Evolutionary conservation across 176 grass and related monocot species (phyloP).

Genomic region (Paspalum notatum): DNA sequence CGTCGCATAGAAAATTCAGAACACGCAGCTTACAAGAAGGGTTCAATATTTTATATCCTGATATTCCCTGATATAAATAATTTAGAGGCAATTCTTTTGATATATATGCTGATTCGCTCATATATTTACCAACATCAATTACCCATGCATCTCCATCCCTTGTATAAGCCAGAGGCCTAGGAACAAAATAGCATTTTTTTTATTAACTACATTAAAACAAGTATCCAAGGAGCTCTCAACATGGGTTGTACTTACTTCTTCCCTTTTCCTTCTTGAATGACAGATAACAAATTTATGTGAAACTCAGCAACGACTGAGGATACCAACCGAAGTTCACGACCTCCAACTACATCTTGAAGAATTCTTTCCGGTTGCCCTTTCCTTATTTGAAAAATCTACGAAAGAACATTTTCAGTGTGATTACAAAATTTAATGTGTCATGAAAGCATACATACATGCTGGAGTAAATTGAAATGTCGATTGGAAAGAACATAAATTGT

Average conservation of each 20-base stretch:
- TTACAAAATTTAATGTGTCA: constrained; percentile 31
- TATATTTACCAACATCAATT: constrained; percentile 53
- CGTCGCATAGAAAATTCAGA: constrained; percentile 86
- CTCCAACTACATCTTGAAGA: constrained; percentile 76
- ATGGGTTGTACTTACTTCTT: constrained; percentile 53
- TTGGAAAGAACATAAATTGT: constrained; percentile 12
- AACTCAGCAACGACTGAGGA: constrained; percentile 56
- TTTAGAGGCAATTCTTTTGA: constrained; percentile 52
- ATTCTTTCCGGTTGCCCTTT: constrained; percentile 78
- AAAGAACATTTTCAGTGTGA: constrained; percentile 17
- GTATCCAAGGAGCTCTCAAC: constrained; percentile 24
- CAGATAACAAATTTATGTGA: constrained; percentile 74
- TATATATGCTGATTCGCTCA: constrained; percentile 50
- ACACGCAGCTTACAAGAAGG: constrained; percentile 63
- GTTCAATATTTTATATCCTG: constrained; percentile 70
- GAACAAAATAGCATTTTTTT: constrained; percentile 43
- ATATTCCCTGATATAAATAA: constrained; percentile 48
- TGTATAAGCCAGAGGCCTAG: constrained; percentile 56
- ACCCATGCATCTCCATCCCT: constrained; percentile 69
- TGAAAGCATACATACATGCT: constrained; percentile 29
- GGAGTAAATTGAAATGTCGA: constrained; percentile 22
- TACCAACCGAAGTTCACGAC: constrained; percentile 50
- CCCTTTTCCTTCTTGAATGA: constrained; percentile 63
- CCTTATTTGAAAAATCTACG: constrained; percentile 73
- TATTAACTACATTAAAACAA: constrained; percentile 16